Conservation (phyloP, 148 eudicot species). For the Nepenthes gracilis region DNA sequence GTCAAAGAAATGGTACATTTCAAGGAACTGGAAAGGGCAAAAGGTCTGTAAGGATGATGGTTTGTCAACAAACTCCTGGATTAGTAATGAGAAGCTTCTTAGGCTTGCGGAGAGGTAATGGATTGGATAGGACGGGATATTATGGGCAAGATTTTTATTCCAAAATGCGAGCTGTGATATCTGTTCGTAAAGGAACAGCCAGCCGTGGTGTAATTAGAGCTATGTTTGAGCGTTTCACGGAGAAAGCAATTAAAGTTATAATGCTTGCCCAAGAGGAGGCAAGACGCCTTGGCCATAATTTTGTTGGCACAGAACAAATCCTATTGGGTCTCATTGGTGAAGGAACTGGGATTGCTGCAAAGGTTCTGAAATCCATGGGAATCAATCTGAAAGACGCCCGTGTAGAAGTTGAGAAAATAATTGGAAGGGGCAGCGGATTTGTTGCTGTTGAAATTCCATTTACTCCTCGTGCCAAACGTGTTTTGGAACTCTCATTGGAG, state of each 20-base stretch:
- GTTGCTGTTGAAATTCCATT: constrained; percentile 83
- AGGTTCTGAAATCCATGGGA: constrained; percentile 93
- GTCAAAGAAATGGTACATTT: constrained; percentile 32
- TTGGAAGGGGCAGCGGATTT: constrained; percentile 88
- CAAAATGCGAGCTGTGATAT: constrained; percentile 40
- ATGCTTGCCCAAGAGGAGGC: constrained; percentile 99
- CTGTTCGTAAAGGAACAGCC: constrained; percentile 34
- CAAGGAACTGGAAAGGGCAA: constrained; percentile 38
- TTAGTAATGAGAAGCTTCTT: constrained; percentile 38
- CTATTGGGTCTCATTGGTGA: constrained; percentile 89
- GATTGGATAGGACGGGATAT: constrained; percentile 34
- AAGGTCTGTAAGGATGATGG: constrained; percentile 38
- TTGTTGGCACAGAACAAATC: constrained; percentile 94
- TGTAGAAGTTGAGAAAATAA: constrained; percentile 89
- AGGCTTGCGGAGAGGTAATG: constrained; percentile 51
- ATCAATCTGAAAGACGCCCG: constrained; percentile 87
- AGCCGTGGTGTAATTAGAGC: constrained; percentile 50
- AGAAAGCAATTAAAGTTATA: constrained; percentile 82
- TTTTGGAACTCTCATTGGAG: constrained; percentile 78
- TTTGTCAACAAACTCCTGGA: constrained; percentile 25
- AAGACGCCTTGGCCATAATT: constrained; percentile 73
- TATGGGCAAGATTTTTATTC: constrained; percentile 38
- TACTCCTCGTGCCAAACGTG: constrained; percentile 92
- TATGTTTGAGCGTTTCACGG: constrained; percentile 91
- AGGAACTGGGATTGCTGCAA: constrained; percentile 95